Base-by-base conservation (phyloP, 208 protist species). In the Crithidia thermophila region DNA sequence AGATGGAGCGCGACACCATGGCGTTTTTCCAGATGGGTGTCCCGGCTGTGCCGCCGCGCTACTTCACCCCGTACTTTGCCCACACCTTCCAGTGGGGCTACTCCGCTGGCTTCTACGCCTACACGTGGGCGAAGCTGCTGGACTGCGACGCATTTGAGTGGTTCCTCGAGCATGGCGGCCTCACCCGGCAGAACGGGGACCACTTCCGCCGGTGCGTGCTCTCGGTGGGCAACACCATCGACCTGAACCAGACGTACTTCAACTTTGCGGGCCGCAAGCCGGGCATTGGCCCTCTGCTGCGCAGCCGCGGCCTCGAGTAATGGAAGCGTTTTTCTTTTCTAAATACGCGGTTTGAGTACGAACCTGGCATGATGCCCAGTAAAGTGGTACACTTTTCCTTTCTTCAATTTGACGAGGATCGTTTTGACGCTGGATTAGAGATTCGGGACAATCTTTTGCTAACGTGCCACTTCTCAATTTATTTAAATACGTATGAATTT, bases 51-150 rank as follows among this genome's bases (percentile, higher is more conserved):
- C 81, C 84, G 2, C 75, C 80, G 3, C 78, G 81, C 37, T 82
- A 82, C 56, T 77, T 76, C 58, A 82, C 79, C 21, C 66, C 71
- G 56, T 77, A 69, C 55, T 94, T 94, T 45, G 56, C 69, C 1
- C 89, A 94, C 78, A 87, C 89, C 59, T 93, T 93, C 45, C 79
- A 77, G 23, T 87, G 89, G 51, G 85, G 82, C 45, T 94, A 94
- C 75, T 49, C 76, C 23, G 77, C 84, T 25, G 84, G 82, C 30
- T 94, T 93, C 75, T 93, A 91, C 69, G 73, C 74, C 31, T 93
- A 95, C 81, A 77, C 79, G 36, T 84, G 77, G 81, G 89, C 86
- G 20, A 84, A 91, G 58, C 63, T 94, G 67, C 65, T 91, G 18
- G 75, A 84, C 52, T 79, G 82, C 31, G 82, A 92, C 60, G 77